Conservation (phyloP, 2,329 filamentous ascomycete genomes). For the Colletotrichum sp. region DNA sequence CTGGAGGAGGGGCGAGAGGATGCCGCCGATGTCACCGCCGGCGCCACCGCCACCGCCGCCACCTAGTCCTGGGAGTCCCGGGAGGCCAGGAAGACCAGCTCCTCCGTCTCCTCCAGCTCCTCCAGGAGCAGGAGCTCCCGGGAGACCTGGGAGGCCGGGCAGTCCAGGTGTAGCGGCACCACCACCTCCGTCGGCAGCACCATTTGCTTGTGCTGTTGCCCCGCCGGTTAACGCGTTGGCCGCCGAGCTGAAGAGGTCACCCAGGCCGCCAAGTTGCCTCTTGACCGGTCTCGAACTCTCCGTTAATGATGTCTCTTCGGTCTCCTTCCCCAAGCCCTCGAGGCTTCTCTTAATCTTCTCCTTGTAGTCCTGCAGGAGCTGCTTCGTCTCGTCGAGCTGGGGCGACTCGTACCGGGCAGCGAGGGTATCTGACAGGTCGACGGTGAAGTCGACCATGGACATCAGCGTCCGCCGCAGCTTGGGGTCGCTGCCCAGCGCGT, state of each 20-base stretch:
- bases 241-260: background rate
- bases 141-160: background rate
- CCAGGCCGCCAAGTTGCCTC: background rate
- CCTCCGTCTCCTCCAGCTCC: background rate
- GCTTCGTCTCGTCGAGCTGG: conserved; percentile 8
- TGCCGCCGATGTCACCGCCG: background rate
- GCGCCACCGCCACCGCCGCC: background rate
- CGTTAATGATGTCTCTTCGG: background rate
- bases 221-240: background rate
- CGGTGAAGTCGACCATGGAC: conserved; percentile 19
- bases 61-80: background rate
- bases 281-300: background rate
- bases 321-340: background rate
- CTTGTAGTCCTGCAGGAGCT: conserved; percentile 12
- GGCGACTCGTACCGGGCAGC: conserved; percentile 6
- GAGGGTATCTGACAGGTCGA: conserved; percentile 12
- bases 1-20: conserved; percentile 6
- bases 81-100: background rate
- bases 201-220: background rate
- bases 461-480: conserved; percentile 13
- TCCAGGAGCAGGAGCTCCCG: background rate
- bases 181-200: background rate
- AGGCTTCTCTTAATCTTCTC: background rate
- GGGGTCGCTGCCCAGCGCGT: conserved; percentile 13
- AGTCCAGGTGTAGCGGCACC: background rate